Evolutionary conservation across 2,329 filamentous ascomycete species (phyloP).

Genomic region (Macroventuria anomochaeta): DNA sequence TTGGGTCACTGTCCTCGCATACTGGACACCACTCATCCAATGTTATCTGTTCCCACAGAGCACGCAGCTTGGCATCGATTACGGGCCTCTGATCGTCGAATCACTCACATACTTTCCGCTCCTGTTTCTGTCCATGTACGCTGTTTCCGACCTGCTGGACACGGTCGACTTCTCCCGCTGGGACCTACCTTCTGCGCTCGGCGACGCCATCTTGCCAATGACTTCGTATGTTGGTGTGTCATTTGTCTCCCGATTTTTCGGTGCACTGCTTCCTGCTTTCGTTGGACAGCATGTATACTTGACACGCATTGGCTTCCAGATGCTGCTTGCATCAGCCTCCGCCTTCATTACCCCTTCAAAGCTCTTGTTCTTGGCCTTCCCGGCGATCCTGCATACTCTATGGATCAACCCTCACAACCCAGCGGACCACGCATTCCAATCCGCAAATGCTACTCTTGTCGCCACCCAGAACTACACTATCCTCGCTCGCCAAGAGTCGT

Average conservation of each 20-base stretch:
- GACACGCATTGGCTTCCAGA: conserved; percentile 74
- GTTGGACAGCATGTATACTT: conserved; percentile 69
- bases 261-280: conserved; percentile 52
- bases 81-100: conserved; percentile 80
- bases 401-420: conserved; percentile 77
- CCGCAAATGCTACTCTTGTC: conserved; percentile 70
- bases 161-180: conserved; percentile 63
- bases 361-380: conserved; percentile 69
- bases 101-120: conserved; percentile 69
- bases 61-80: conserved; percentile 67
- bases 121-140: conserved; percentile 50
- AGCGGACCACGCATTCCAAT: conserved; percentile 63
- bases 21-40: conserved; percentile 77
- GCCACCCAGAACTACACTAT: conserved; percentile 72
- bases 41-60: conserved; percentile 73
- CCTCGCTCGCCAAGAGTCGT: conserved; percentile 81
- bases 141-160: conserved; percentile 63
- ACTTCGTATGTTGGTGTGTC: conserved; percentile 71
- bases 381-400: conserved; percentile 74
- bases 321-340: conserved; percentile 70
- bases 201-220: conserved; percentile 70
- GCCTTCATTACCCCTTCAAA: conserved; percentile 72
- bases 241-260: conserved; percentile 51
- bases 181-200: conserved; percentile 63
- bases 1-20: conserved; percentile 74